These are phyloP conservation scores for Lanmaoa pseudosensibilis DNA, from an alignment of 768 basidiomycete species.

Conservation along the genomic window DNA sequence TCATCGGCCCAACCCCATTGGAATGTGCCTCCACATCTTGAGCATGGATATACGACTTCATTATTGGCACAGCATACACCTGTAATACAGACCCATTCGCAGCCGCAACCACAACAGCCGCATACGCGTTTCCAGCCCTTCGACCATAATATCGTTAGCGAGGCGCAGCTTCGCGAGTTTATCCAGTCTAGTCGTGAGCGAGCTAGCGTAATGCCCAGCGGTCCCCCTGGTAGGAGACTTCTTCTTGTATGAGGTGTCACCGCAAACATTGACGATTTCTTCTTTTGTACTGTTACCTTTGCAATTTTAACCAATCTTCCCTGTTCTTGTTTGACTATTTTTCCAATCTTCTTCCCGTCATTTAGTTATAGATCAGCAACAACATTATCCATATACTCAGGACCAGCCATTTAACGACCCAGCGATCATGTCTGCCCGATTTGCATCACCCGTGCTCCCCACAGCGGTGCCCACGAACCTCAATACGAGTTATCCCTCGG, in stretches of 20 bases:
- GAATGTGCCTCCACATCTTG: constrained; percentile 42
- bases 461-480: constrained; percentile 9
- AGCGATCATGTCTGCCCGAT: constrained; percentile 76
- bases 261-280: constrained; percentile 35
- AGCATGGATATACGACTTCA: constrained; percentile 46
- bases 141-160: constrained; percentile 55
- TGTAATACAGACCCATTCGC: constrained; percentile 34
- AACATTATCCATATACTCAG: constrained; percentile 35
- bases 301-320: constrained; percentile 25
- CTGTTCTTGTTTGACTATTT: constrained; percentile 10
- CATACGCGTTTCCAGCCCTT: constrained; percentile 56
- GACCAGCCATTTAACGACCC: constrained; percentile 66
- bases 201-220: constrained; percentile 36
- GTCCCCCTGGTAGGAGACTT: constrained; percentile 50
- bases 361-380: constrained; percentile 38
- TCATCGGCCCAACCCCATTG: constrained; percentile 45
- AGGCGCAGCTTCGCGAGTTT: constrained; percentile 75
- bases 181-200: constrained; percentile 70
- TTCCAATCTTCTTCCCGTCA: constrained; percentile 13
- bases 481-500: constrained; percentile 11
- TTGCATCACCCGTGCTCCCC: constrained; percentile 44
- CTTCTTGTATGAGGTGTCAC: constrained; percentile 38
- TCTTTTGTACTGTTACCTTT: constrained; percentile 27
- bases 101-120: constrained; percentile 35
- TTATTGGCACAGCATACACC: constrained; percentile 50